A percentile compares a stretch with the other conserved stretches of the same genome.
Conservation (phyloP, 441 rosid genomes). For the Codiaeum variegatum region DNA sequence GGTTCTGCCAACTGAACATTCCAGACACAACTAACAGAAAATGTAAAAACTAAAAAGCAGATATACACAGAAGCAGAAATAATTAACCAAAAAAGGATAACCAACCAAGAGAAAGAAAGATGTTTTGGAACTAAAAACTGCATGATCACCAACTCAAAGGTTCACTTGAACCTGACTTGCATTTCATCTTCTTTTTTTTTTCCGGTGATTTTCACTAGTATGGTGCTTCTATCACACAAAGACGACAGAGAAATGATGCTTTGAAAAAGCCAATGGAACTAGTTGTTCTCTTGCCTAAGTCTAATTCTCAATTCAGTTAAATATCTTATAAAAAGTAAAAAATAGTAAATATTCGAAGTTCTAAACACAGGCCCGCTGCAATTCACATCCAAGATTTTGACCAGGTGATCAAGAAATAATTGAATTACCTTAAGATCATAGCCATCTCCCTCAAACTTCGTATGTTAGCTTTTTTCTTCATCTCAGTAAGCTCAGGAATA, state of each 20-base stretch:
- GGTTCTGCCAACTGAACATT: background rate
- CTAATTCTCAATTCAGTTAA: background rate
- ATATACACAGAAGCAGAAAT: background rate
- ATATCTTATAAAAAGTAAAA: background rate
- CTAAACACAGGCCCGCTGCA: background rate
- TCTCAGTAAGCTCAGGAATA: conserved; percentile 80
- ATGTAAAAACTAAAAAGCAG: background rate
- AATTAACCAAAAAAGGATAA: background rate
- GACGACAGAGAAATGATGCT: background rate
- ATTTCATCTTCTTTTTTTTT: background rate
- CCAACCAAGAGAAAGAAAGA: background rate
- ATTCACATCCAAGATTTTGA: background rate
- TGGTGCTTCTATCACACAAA: background rate
- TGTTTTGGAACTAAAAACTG: background rate
- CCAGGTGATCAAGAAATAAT: background rate
- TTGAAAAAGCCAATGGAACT: background rate
- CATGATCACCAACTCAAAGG: background rate
- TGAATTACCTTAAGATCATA: conserved; percentile 63
- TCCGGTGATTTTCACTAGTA: background rate
- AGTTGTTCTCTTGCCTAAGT: background rate
- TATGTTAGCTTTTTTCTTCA: conserved; percentile 86
- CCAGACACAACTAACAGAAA: background rate
- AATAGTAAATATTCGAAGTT: background rate
- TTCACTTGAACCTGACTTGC: background rate
- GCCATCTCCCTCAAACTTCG: conserved; percentile 97